Base-by-base conservation (phyloP, 1,139 yeast genomes). In the Lodderomyces margitis region DNA sequence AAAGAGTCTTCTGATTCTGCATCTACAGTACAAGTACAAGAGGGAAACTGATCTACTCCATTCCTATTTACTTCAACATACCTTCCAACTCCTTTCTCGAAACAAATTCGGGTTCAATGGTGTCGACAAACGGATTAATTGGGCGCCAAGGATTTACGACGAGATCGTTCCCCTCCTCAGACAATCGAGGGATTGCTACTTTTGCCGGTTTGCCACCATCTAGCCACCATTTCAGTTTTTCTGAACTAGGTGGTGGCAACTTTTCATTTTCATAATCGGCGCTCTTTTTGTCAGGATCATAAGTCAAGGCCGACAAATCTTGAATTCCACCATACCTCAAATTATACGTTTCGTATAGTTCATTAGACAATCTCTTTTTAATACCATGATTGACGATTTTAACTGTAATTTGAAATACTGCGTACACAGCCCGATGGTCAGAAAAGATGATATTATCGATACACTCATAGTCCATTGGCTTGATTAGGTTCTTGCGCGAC, bases 401-500 rank as follows among this genome's bases (percentile, higher is more conserved):
- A 5, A 88, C 85, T 6, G 72, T 70, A 1, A 91, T 84, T 28
- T 68, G 70, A 59, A 87, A 92, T 1, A 80, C 66, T 1, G 91
- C 96, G 62, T 77, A 87, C 0, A 92, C 97, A 0, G 98, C 98
- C 38, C 96, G 68, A 62, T 94, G 99, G 61, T 92, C 99, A 1
- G 96, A 87, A 60, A 92, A 91, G 41, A 68, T 62, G 33, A 91
- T 64, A 27, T 73, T 72, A 11, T 75, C 79, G 3, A 76, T 82
- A 46, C 83, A 73, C 35, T 81, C 78, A 58, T 92, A 92, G 15
- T 72, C 66, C 16, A 77, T 54, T 54, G 87, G 97, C 44, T 74
- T 76, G 46, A 92, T 58, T 21, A 74, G 66, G 43, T 77, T 76
- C 17, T 80, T 77, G 38, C 81, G 64, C 15, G 76, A 63, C 48